A percentile compares a stretch with the other conserved stretches of the same genome.
Evolutionary conservation across 2,329 filamentous ascomycete species (phyloP).

Genomic region (Xylariaceae sp.): DNA sequence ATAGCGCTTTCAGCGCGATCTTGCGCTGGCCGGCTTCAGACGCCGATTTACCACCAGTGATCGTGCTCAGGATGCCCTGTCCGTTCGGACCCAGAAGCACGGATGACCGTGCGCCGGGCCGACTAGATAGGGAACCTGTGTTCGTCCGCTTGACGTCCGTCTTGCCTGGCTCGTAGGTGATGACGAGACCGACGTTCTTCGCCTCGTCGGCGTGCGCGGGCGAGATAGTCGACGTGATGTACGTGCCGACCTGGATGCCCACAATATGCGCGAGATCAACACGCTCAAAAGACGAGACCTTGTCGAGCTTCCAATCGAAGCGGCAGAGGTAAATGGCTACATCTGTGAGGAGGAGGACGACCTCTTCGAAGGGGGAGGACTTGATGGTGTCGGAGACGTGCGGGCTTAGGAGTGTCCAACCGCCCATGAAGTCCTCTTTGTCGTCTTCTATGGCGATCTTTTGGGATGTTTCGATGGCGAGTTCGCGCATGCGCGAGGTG

Average conservation of each 20-base stretch:
- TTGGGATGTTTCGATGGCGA: slow-evolving; percentile 83
- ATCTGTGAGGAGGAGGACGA: slow-evolving; percentile 80
- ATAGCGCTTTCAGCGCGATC: slow-evolving; percentile 53
- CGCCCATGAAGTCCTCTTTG: slow-evolving; percentile 78
- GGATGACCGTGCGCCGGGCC: slow-evolving; percentile 29
- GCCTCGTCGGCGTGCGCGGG: slow-evolving; percentile 68
- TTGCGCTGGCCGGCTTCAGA: slow-evolving; percentile 35
- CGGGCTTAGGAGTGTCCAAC: slow-evolving; percentile 84
- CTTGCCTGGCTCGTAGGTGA: slow-evolving; percentile 69
- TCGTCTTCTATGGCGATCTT: slow-evolving; percentile 80
- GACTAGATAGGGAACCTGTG: slow-evolving; percentile 69
- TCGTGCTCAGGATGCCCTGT: slow-evolving; percentile 24
- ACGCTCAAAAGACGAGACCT: slow-evolving; percentile 86
- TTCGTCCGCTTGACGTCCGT: slow-evolving; percentile 74
- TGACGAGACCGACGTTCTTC: slow-evolving; percentile 77
- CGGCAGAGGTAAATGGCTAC: slow-evolving; percentile 80
- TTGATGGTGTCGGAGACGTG: slow-evolving; percentile 62
- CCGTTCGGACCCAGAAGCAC: slow-evolving; percentile 22
- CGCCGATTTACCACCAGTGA: slow-evolving; percentile 22
- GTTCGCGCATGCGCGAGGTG: slow-evolving; percentile 74
- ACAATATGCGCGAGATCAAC: slow-evolving; percentile 70
- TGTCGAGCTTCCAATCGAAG: slow-evolving; percentile 93
- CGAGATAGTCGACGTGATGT: slow-evolving; percentile 84
- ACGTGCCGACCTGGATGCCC: slow-evolving; percentile 72
- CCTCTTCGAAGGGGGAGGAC: slow-evolving; percentile 76